These are phyloP conservation scores for Gliomastix tumulicola DNA, from an alignment of 2,329 filamentous ascomycete species.

Conservation along the genomic window DNA sequence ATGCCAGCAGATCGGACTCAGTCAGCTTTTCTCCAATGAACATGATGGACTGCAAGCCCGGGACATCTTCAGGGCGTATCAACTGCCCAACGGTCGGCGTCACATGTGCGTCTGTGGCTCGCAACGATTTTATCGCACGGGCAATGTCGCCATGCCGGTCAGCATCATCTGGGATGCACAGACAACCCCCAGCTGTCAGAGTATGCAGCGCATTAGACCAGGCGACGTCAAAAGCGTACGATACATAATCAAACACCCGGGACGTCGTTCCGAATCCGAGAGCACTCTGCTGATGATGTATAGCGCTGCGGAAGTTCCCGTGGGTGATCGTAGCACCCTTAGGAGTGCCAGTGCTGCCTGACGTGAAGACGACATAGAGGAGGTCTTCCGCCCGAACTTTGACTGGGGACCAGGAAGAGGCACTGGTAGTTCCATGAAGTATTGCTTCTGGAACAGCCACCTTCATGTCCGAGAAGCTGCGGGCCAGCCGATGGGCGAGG, in stretches of 20 bases:
- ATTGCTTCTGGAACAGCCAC: neutral
- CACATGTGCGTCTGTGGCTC: neutral
- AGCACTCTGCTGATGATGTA: slow-evolving; percentile 7
- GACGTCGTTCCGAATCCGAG: slow-evolving; percentile 13
- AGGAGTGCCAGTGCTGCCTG: slow-evolving; percentile 13
- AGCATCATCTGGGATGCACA: slow-evolving; percentile 27
- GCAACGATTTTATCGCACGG: neutral
- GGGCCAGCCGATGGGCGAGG: neutral
- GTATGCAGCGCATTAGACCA: slow-evolving; percentile 12
- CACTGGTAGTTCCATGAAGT: neutral
- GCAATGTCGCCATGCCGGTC: slow-evolving; percentile 26
- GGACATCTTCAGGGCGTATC: slow-evolving; percentile 4
- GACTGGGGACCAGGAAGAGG: neutral
- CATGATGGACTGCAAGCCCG: slow-evolving; percentile 9
- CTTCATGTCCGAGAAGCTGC: neutral
- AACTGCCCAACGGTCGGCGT: neutral
- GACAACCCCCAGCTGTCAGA: slow-evolving; percentile 16
- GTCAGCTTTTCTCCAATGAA: slow-evolving; percentile 14
- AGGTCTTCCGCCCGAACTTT: slow-evolving; percentile 3
- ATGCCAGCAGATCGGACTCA: slow-evolving; percentile 1
- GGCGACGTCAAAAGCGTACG: slow-evolving; percentile 20
- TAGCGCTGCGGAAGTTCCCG: slow-evolving; percentile 8
- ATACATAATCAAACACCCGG: slow-evolving; percentile 20
- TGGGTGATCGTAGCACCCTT: slow-evolving; percentile 12
- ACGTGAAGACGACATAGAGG: slow-evolving; percentile 13